phyloP scores from a whole-genome alignment of 768 basidiomycete genomes.

The Artomyces pyxidatus region DNA sequence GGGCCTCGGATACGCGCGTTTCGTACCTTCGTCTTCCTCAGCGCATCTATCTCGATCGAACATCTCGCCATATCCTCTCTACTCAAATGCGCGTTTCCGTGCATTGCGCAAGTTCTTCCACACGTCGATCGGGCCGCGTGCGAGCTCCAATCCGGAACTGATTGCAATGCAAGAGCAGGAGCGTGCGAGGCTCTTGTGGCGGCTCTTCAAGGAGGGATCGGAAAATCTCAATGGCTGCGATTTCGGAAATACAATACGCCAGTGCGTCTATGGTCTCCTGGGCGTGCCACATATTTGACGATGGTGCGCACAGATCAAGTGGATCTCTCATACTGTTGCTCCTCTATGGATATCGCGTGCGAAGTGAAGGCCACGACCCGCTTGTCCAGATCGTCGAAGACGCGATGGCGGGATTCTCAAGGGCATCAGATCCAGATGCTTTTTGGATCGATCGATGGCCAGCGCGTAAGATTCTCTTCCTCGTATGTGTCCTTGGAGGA shows the following conservation, averaged over 20 bases:
- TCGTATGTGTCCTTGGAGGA: not conserved
- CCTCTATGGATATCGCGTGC: slow-evolving; percentile 16
- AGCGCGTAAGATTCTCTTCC: not conserved
- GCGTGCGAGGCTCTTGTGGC: slow-evolving; percentile 12
- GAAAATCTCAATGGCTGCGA: slow-evolving; percentile 8
- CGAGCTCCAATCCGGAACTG: slow-evolving; percentile 14
- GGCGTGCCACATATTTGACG: not conserved
- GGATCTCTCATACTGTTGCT: slow-evolving; percentile 7
- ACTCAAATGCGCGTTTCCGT: slow-evolving; percentile 21
- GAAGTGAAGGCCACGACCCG: slow-evolving; percentile 5
- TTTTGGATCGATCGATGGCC: slow-evolving; percentile 1
- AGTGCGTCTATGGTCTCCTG: slow-evolving; percentile 12
- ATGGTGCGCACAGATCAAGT: slow-evolving; percentile 3
- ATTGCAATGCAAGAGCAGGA: slow-evolving; percentile 17
- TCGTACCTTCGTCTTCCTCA: slow-evolving; percentile 19
- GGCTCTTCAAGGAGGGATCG: slow-evolving; percentile 6
- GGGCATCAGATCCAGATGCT: slow-evolving; percentile 26
- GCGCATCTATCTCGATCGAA: not conserved
- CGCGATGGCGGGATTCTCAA: slow-evolving; percentile 29
- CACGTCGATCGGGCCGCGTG: slow-evolving; percentile 25
- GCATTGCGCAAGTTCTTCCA: slow-evolving; percentile 28
- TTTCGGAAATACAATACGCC: slow-evolving; percentile 17
- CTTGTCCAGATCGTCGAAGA: slow-evolving; percentile 27
- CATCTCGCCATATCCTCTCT: not conserved
- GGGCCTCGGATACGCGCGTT: slow-evolving; percentile 27